A percentile compares a stretch with the other conserved stretches of the same genome.
These are phyloP conservation scores for Wallacemonas sp. DNA, from an alignment of 208 protist species.

Conservation along the genomic window DNA sequence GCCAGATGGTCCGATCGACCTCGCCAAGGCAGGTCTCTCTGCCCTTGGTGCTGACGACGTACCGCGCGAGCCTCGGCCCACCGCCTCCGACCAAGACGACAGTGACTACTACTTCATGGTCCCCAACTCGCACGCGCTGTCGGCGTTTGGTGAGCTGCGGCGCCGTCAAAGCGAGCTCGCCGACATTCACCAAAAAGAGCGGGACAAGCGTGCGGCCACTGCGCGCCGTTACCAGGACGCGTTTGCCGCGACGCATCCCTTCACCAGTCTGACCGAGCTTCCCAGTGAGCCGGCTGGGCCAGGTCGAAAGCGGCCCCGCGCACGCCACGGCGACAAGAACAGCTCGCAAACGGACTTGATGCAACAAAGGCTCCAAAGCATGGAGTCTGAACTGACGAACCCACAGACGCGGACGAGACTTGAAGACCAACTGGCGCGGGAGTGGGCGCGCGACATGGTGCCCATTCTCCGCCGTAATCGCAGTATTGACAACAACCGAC, in stretches of 20 bases:
- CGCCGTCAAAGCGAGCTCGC: conserved; percentile 10
- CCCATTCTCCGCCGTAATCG: conserved; percentile 61
- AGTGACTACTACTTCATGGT: conserved; percentile 60
- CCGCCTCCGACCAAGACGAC: conserved; percentile 6
- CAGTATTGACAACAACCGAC: conserved; percentile 36
- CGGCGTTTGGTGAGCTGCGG: conserved; percentile 16
- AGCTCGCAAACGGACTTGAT: background rate
- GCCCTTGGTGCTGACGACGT: background rate
- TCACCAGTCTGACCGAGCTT: background rate
- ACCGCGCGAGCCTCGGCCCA: background rate
- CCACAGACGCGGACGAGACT: conserved; percentile 29
- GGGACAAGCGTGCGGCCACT: conserved; percentile 13
- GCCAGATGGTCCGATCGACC: conserved; percentile 22
- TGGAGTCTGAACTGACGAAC: conserved; percentile 20
- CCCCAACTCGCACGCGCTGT: conserved; percentile 40
- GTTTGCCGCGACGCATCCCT: background rate
- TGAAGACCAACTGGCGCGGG: conserved; percentile 57
- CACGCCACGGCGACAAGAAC: background rate
- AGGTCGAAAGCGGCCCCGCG: background rate
- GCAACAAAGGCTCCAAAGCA: background rate
- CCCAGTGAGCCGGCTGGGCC: background rate
- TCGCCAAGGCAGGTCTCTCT: conserved; percentile 29
- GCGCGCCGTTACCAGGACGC: conserved; percentile 20
- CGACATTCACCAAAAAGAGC: conserved; percentile 13
- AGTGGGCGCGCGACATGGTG: conserved; percentile 52